A percentile compares a stretch with the other conserved stretches of the same genome.
Conservation (phyloP, 192 early-diverging fungal genomes). For the Mortierella antarctica region DNA sequence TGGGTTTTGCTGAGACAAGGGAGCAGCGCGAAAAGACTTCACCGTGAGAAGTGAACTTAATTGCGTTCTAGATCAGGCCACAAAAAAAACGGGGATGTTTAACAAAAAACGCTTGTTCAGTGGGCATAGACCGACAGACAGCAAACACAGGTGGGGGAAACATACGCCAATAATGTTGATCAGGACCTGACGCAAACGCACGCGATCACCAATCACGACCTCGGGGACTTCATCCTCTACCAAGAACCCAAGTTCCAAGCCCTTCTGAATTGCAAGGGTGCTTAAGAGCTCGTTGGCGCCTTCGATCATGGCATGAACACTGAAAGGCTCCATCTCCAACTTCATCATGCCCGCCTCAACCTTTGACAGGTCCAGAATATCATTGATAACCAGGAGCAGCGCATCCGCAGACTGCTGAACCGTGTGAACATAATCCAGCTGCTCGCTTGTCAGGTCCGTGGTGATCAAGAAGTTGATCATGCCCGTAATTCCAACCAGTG, state of each 20-base stretch:
- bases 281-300: conserved; percentile 80
- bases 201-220: conserved; percentile 77
- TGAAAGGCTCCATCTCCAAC: conserved; percentile 77
- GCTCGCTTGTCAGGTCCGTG: conserved; percentile 79
- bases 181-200: conserved; percentile 80
- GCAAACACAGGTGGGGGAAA: conserved; percentile 1
- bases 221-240: conserved; percentile 79
- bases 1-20: conserved; percentile 34
- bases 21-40: conserved; percentile 71
- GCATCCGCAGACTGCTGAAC: conserved; percentile 81
- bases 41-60: conserved; percentile 86
- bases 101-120: background rate
- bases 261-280: conserved; percentile 77
- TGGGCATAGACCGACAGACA: no score
- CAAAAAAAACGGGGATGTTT: background rate
- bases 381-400: conserved; percentile 83
- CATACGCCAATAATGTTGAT: conserved; percentile 81
- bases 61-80: conserved; percentile 68
- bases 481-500: conserved; percentile 83
- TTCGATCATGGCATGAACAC: conserved; percentile 69
- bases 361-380: conserved; percentile 86
- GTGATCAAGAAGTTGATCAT: conserved; percentile 81
- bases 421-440: conserved; percentile 83
- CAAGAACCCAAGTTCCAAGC: conserved; percentile 70
- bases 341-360: conserved; percentile 89